Evolutionary conservation across 495 filamentous ascomycete genomes (phyloP).

Genomic region (Podospora conica): DNA sequence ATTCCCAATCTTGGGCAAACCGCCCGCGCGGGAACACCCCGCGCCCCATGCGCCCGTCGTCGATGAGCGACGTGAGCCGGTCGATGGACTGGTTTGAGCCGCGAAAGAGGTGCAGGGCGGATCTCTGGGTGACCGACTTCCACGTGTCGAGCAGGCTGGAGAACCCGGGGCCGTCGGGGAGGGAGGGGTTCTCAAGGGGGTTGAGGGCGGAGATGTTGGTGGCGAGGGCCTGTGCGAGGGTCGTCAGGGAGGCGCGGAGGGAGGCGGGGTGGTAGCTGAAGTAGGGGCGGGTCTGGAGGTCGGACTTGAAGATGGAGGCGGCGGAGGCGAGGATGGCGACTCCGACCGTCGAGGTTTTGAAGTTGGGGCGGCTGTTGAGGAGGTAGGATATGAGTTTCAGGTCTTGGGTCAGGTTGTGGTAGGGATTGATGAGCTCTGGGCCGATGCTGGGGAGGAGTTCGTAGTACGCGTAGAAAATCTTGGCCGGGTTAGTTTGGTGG

Average conservation of each 20-base stretch:
- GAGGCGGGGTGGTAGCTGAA: background rate
- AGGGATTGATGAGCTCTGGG: background rate
- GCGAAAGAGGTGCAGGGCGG: background rate
- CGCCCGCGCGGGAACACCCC: too few species aligned
- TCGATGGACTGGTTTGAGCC: background rate
- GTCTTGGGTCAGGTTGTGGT: background rate
- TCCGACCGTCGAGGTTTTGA: background rate
- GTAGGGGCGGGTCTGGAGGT: background rate
- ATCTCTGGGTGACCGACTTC: background rate
- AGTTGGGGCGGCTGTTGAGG: background rate
- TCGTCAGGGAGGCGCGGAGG: background rate
- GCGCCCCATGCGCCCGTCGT: background rate
- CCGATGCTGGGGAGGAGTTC: background rate
- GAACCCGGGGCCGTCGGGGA: background rate
- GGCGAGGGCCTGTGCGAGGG: background rate
- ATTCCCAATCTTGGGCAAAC: too few species aligned
- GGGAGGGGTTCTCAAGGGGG: background rate
- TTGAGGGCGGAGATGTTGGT: background rate
- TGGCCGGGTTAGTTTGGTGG: background rate
- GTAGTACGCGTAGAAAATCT: background rate
- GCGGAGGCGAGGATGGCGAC: background rate
- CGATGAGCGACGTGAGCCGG: background rate
- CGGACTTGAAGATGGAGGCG: background rate
- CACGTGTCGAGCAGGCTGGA: accelerated
- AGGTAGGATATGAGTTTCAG: background rate